phyloP scores from a whole-genome alignment of 768 basidiomycete genomes.

The Tulasnella calospora region DNA sequence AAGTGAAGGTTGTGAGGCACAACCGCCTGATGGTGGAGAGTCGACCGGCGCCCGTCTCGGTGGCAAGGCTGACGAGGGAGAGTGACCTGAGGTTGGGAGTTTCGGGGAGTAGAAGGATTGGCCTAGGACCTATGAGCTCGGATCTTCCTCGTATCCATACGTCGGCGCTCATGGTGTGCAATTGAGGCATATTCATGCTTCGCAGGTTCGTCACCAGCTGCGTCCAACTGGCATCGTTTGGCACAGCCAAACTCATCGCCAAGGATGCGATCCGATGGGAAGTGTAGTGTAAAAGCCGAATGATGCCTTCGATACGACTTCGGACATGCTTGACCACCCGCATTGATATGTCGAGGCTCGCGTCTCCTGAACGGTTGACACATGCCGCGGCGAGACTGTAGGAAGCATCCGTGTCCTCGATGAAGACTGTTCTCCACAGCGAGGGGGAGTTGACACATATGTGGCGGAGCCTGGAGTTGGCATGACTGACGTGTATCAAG shows the following conservation, averaged over 20 bases:
- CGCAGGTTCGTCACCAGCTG: not conserved
- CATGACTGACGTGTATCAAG: not conserved
- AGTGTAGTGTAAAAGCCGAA: not conserved
- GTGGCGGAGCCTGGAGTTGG: not conserved
- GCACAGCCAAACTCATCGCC: not conserved
- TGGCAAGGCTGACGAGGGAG: not conserved
- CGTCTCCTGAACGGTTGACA: not conserved
- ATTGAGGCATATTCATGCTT: not conserved
- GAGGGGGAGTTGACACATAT: not conserved
- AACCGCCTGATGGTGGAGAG: not conserved
- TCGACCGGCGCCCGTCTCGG: not conserved
- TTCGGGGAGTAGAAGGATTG: not conserved
- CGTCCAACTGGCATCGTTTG: not conserved
- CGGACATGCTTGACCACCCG: not conserved
- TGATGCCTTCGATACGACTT: not conserved
- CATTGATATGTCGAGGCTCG: not conserved
- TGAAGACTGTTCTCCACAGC: not conserved
- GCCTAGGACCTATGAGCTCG: not conserved
- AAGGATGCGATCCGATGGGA: not conserved
- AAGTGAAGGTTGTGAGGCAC: not conserved
- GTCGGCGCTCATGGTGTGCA: not conserved
- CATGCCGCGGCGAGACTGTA: not conserved
- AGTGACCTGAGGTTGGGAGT: not conserved
- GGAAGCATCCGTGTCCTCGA: not conserved
- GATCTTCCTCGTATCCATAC: not conserved